Base-by-base conservation (phyloP, 805 yeast species). In the Starmerella bacillaris region DNA sequence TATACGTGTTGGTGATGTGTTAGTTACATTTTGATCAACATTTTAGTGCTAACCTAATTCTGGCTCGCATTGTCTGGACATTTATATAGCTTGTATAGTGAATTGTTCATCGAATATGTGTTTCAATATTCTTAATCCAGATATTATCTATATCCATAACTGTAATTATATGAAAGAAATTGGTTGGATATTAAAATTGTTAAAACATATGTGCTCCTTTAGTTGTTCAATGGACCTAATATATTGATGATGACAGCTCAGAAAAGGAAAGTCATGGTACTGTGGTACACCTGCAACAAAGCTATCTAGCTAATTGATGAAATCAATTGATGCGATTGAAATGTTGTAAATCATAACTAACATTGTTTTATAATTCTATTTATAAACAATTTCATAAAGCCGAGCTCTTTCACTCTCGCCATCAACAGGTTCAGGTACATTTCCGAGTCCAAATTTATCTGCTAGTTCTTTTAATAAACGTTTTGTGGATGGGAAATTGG, bases 401-500 rank as follows among this genome's bases (percentile, higher is more conserved):
- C 34, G 31, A 11, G 27, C 34, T 18, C 30, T 29, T 16, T 15
- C 39, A 29, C 15, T 33, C 39, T 20, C 37, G 18, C 27, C n/a
- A 37, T 8, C 24, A 4, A 28, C 7, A 22, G 7, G 12, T 29
- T 24, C 35, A 17, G 16, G 11, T 8, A 18, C 34, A 31, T 30
- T 32, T 6, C 29, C 36, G n/a, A 39, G 9, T 22, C 19, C 27
- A 31, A 35, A 42, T 24, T 21, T 29, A 7, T 12, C 22, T 3
- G 28, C 21, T 5, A 41, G 34, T 12, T 32, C 39, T 14, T 28
- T 18, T 4, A 42, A 30, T 22, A 41, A 34, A 2, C 42, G 37
- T 2, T 38, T 37, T 24, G 44, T 39, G 14, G 31, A 41, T 7
- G 43, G 44, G 12, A 42, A 43, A 6, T 38, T 49, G 4, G 39